These are phyloP conservation scores for Fusarium pseudocircinatum DNA, from an alignment of 2,329 filamentous ascomycete genomes.

Conservation along the genomic window DNA sequence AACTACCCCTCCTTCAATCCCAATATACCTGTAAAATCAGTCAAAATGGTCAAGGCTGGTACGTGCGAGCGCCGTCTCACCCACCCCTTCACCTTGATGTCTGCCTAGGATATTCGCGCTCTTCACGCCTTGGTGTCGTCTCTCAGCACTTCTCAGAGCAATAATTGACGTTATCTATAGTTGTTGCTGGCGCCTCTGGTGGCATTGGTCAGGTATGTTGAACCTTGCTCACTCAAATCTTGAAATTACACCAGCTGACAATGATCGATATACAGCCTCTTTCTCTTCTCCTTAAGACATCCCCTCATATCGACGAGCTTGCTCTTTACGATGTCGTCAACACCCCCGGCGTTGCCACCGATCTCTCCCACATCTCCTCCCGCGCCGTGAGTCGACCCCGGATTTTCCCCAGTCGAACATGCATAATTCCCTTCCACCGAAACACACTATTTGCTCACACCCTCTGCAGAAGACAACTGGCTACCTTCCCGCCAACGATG, in stretches of 20 bases:
- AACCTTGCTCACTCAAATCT: not conserved
- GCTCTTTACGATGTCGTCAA: constrained; percentile 99
- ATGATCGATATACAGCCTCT: constrained; percentile 71
- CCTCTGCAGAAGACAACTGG: constrained; percentile 78
- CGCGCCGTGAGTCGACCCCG: constrained; percentile 68
- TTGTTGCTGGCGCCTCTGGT: constrained; percentile 95
- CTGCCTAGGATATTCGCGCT: not conserved
- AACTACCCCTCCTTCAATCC: constrained; percentile 1
- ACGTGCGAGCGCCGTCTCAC: constrained; percentile 44
- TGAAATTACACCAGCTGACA: constrained; percentile 21
- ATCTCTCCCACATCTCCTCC: constrained; percentile 97
- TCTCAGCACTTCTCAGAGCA: not conserved
- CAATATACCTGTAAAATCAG: constrained; percentile 31
- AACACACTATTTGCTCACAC: constrained; percentile 45
- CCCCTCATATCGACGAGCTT: constrained; percentile 88
- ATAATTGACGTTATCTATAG: constrained; percentile 48
- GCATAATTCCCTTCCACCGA: constrained; percentile 38
- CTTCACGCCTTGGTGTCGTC: not conserved
- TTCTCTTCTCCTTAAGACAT: constrained; percentile 94
- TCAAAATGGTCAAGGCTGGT: constrained; percentile 71
- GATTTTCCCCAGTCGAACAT: constrained; percentile 20
- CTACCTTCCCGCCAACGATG: constrained; percentile 86
- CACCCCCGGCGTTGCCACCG: constrained; percentile 93
- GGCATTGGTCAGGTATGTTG: constrained; percentile 92
- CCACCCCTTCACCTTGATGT: constrained; percentile 33